phyloP scores from a whole-genome alignment of 2,329 filamentous ascomycete genomes.

The Fonsecaea nubica region DNA sequence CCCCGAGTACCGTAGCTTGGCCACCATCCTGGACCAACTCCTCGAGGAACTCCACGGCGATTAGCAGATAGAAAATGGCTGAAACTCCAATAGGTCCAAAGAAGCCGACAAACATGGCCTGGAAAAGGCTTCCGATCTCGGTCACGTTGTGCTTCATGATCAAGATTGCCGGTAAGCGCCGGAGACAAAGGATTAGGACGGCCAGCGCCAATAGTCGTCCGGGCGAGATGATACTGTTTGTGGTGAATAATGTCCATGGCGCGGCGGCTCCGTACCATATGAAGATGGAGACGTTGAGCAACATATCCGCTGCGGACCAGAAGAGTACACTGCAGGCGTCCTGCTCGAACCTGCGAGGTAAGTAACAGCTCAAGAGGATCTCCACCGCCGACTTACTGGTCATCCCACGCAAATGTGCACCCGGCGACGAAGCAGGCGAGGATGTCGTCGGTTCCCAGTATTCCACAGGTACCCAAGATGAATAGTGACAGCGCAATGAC shows the following conservation, averaged over 20 bases:
- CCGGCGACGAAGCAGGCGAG: slow-evolving; percentile 43
- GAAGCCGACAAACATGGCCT: slow-evolving; percentile 86
- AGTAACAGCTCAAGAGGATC: slow-evolving; percentile 71
- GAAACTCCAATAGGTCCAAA: slow-evolving; percentile 91
- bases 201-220: slow-evolving; percentile 75
- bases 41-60: slow-evolving; percentile 75
- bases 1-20: slow-evolving; percentile 62
- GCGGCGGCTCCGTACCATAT: slow-evolving; percentile 88
- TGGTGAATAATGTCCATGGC: slow-evolving; percentile 74
- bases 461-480: slow-evolving; percentile 40
- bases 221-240: slow-evolving; percentile 72
- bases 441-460: slow-evolving; percentile 42
- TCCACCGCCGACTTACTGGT: slow-evolving; percentile 47
- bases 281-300: slow-evolving; percentile 85
- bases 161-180: slow-evolving; percentile 77
- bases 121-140: slow-evolving; percentile 74
- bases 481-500: slow-evolving; percentile 73
- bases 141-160: slow-evolving; percentile 75
- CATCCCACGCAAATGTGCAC: slow-evolving; percentile 76
- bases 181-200: slow-evolving; percentile 74
- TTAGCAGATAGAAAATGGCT: slow-evolving; percentile 85
- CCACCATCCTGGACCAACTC: slow-evolving; percentile 59
- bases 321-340: slow-evolving; percentile 87
- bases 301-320: slow-evolving; percentile 93
- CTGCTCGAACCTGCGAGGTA: slow-evolving; percentile 67